Evolutionary conservation across 2,329 filamentous ascomycete genomes (phyloP), one percentile per base, ranked within the genome.

Genomic region (Graphiopsis chlorocephala): DNA sequence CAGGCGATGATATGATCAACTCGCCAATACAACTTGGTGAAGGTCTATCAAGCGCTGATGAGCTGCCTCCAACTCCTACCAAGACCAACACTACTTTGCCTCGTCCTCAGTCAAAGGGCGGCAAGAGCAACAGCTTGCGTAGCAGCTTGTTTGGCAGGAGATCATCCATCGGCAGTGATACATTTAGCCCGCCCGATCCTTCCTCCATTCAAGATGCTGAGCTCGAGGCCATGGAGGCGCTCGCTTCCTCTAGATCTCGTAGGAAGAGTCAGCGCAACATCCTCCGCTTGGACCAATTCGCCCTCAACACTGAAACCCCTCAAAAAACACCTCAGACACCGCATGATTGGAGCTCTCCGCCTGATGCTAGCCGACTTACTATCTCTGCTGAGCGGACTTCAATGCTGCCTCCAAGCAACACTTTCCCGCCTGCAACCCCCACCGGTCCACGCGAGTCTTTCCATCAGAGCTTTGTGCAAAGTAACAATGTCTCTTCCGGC

Each of bases 1-100:
- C 96, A 72, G 90, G 88, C 25, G 92, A 93, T 47, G 91, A 96
- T 58, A 80, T 84, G 64, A 84, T 85, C 69, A 81, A 84, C 69
- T 85, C 86, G 57, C 81, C 89, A 71, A 82, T 81, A 15, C 82
- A 79, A 48, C 78, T 81, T 64, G 75, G 80, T 33, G 86, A 88
- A 64, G 84, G 82, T 68, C 86, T 88, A 70, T 77, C 80, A 5
- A 82, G 84, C 61, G 81, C 79, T 20, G 91, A 93, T 45, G 93
- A 97, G 58, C 82, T 94, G 64, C 93, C 94, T n/a, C 93, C 94
- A 0, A 99, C 95, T 1, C 95, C 95, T 0, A 98, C 95, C 0
- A 98, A 97, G 77, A 87, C 87, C 69, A 77, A 76, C 42, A 68
- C 68, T 61, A 75, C 67, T 8, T 63, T 66, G 26, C 45, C 63